A percentile compares a stretch with the other conserved stretches of the same genome.
Evolutionary conservation across 129 eudicot species (phyloP).

Genomic region (Centella asiatica): DNA sequence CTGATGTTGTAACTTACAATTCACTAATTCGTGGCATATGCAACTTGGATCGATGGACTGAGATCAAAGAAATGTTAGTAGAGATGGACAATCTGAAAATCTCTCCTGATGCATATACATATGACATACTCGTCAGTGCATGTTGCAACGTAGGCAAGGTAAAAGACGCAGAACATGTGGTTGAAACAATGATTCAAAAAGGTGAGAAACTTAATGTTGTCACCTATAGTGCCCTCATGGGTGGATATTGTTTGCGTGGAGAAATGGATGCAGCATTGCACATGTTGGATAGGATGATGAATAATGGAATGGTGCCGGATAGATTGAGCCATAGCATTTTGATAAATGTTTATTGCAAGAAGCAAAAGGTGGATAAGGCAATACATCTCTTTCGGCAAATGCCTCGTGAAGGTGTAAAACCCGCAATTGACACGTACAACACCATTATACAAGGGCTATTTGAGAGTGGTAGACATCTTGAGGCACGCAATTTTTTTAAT

Average conservation of each 20-base stretch:
- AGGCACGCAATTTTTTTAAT: background rate
- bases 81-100: background rate
- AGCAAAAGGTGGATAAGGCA: background rate
- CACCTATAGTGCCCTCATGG: background rate
- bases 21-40: slow-evolving; percentile 3
- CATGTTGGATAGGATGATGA: background rate
- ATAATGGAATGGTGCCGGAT: background rate
- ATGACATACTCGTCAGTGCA: background rate
- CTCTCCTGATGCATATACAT: background rate
- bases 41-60: background rate
- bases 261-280: background rate
- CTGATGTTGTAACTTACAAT: background rate
- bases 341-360: background rate
- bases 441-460: background rate
- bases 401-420: background rate
- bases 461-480: background rate
- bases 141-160: slow-evolving; percentile 5
- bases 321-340: background rate
- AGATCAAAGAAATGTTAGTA: background rate
- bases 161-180: background rate
- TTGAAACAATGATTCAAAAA: background rate
- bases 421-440: slow-evolving; percentile 14
- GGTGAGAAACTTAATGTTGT: background rate
- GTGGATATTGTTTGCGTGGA: background rate
- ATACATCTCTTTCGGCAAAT: background rate